Conservation (phyloP, 2,329 filamentous ascomycete species). For the Aspergillus fructus region DNA sequence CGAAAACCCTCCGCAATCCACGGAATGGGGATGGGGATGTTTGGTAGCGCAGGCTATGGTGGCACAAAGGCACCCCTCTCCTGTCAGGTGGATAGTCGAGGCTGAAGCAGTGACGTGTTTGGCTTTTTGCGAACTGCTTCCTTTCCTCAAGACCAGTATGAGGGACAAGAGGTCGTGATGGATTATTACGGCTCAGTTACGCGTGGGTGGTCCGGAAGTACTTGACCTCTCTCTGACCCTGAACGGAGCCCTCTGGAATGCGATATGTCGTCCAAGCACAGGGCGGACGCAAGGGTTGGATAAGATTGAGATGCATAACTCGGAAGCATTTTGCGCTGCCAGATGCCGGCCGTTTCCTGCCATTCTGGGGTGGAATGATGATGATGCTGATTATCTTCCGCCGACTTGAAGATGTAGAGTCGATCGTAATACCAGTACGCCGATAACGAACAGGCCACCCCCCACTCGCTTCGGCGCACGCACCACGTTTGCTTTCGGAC, state of each 20-base stretch:
- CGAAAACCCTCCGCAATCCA: conserved; percentile 1
- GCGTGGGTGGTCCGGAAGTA: too few species aligned
- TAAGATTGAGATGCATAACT: background rate
- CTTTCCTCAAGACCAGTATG: background rate
- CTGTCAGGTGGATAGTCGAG: conserved; percentile 7
- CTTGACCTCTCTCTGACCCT: background rate
- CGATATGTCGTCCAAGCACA: background rate
- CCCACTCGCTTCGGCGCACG: conserved; percentile 12
- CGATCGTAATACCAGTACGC: conserved; percentile 1
- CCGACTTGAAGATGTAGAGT: background rate
- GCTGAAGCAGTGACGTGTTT: conserved; percentile 9
- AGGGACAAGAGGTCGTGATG: background rate
- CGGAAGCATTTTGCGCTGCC: background rate
- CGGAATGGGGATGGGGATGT: background rate
- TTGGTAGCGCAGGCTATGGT: conserved; percentile 1
- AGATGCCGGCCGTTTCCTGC: background rate
- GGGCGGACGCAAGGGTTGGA: background rate
- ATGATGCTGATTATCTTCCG: too few species aligned
- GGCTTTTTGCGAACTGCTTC: background rate
- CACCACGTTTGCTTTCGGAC: conserved; percentile 19
- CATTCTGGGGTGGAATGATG: too few species aligned
- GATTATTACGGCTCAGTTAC: background rate
- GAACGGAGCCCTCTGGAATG: background rate
- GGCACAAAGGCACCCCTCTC: conserved; percentile 8
- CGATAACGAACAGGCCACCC: conserved; percentile 4